These are phyloP conservation scores for Stellera chamaejasme DNA, from an alignment of 345 rosid species.

Conservation along the genomic window DNA sequence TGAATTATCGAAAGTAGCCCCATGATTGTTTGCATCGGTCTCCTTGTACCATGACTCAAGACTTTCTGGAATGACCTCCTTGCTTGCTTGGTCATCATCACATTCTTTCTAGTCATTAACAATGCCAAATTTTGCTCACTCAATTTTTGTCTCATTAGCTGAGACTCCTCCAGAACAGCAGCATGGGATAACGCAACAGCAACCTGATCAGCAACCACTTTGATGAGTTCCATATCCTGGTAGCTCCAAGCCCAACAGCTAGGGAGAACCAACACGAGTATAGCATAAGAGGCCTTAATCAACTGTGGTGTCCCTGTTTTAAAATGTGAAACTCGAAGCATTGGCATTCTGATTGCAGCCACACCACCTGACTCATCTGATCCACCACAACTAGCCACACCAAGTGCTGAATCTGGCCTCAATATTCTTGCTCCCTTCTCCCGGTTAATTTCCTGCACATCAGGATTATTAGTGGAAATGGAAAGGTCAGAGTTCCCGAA, in stretches of 20 bases:
- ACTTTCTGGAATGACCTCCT: slow-evolving; percentile 90
- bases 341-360: slow-evolving; percentile 88
- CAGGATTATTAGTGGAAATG: slow-evolving; percentile 45
- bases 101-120: slow-evolving; percentile 70
- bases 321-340: slow-evolving; percentile 78
- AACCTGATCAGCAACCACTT: slow-evolving; percentile 97
- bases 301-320: slow-evolving; percentile 89
- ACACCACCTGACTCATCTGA: slow-evolving; percentile 60
- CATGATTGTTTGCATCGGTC: slow-evolving; percentile 89
- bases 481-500: slow-evolving; percentile 22
- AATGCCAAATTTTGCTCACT: slow-evolving; percentile 63
- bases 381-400: slow-evolving; percentile 52
- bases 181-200: slow-evolving; percentile 98
- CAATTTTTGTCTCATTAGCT: slow-evolving; percentile 73
- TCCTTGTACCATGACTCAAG: slow-evolving; percentile 90
- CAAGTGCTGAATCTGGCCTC: slow-evolving; percentile 59
- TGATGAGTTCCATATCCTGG: slow-evolving; percentile 73
- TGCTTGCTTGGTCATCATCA: slow-evolving; percentile 93
- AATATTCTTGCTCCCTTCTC: slow-evolving; percentile 54
- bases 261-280: slow-evolving; percentile 83
- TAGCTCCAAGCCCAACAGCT: slow-evolving; percentile 51
- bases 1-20: slow-evolving; percentile 83
- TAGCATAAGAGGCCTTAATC: slow-evolving; percentile 64
- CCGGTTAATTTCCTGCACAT: slow-evolving; percentile 54
- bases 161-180: slow-evolving; percentile 91